Percentiles rank a stretch among this genome's conserved stretches.
These are phyloP conservation scores for Haplosporangium sp. DNA, from an alignment of 371 early-diverging fungal species.

Conservation along the genomic window DNA sequence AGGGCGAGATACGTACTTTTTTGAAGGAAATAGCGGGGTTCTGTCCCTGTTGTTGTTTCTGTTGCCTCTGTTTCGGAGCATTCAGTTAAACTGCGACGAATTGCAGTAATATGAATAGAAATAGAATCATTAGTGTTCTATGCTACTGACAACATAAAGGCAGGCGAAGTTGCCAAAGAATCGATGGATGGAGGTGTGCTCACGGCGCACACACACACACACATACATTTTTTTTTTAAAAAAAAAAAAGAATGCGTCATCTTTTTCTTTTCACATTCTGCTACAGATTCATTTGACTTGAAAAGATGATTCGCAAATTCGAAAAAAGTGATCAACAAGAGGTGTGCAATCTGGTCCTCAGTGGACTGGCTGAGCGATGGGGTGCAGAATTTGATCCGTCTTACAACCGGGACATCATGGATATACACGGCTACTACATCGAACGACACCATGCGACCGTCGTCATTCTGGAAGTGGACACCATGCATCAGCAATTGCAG, in stretches of 20 bases:
- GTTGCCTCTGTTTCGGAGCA: conserved; percentile 13
- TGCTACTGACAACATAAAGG: too few species aligned
- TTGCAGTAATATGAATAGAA: background rate
- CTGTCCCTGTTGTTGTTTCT: conserved; percentile 30
- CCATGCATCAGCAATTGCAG: too few species aligned
- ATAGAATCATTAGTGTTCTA: too few species aligned
- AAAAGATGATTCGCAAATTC: conserved; percentile 34
- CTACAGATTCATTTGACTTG: background rate
- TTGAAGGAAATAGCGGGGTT: conserved; percentile 16
- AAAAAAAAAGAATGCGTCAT: background rate
- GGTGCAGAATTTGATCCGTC: conserved; percentile 34
- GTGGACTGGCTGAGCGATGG: conserved; percentile 45
- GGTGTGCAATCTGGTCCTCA: conserved; percentile 28
- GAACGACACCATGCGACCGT: conserved; percentile 32
- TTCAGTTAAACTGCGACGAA: background rate
- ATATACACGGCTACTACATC: conserved; percentile 42
- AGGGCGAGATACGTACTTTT: background rate
- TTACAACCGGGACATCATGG: conserved; percentile 37
- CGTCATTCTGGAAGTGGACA: conserved; percentile 22
- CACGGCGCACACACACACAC: too few species aligned
- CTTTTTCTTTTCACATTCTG: too few species aligned
- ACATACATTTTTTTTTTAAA: too few species aligned
- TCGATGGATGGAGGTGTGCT: too few species aligned
- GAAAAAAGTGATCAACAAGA: conserved; percentile 28
- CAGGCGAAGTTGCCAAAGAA: too few species aligned